phyloP scores from a whole-genome alignment of 148 eudicot genomes.

The Tetragonia tetragonoides region DNA sequence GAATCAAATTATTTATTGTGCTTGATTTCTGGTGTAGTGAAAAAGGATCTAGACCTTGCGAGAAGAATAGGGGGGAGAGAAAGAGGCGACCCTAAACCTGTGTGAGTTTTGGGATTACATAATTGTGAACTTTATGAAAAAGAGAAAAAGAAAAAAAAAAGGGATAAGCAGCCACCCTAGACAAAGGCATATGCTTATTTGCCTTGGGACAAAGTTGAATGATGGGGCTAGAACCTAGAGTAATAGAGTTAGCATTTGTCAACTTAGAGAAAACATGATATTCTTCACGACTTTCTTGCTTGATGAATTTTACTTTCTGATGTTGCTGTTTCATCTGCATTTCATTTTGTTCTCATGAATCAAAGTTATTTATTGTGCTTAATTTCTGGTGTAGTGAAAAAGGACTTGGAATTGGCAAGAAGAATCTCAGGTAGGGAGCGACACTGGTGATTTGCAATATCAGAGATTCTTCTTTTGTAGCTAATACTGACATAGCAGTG shows the following conservation, averaged over 20 bases:
- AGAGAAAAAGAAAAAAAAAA: no score
- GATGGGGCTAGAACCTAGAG: background rate
- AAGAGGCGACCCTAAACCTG: conserved; percentile 1
- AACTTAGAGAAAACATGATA: background rate
- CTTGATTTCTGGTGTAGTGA: conserved; percentile 44
- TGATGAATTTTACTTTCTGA: background rate
- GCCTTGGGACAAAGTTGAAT: background rate
- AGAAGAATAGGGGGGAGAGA: conserved; percentile 72
- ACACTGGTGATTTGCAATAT: conserved; percentile 41
- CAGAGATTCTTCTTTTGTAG: background rate
- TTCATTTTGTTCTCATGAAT: background rate
- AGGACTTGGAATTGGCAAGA: conserved; percentile 71
- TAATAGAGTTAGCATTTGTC: background rate
- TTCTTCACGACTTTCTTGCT: background rate
- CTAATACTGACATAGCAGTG: background rate
- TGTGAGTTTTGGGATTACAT: background rate
- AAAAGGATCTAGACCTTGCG: conserved; percentile 70
- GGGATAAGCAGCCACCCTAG: background rate
- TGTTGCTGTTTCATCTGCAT: background rate
- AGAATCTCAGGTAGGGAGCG: conserved; percentile 65
- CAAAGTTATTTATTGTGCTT: background rate
- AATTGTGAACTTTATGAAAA: background rate
- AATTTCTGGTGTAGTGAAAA: conserved; percentile 51
- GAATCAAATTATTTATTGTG: background rate
- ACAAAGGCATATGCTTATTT: background rate